Base-by-base conservation (phyloP, 495 filamentous ascomycete genomes). In the Geopyxis carbonaria region DNA sequence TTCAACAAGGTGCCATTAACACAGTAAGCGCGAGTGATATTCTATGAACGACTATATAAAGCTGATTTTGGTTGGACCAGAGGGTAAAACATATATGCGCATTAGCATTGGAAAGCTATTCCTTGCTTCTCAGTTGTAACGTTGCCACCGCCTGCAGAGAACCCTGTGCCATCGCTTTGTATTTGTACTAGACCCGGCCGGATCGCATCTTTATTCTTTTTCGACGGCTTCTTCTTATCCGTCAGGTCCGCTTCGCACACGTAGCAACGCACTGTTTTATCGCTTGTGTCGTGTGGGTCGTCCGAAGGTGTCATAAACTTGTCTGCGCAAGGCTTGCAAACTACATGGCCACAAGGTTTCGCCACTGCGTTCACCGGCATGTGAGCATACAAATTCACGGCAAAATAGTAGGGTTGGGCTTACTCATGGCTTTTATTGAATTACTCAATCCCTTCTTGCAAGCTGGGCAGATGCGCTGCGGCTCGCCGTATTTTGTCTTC, bases 281-380 rank as follows among this genome's bases (percentile, higher is more conserved):
- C 31, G 5, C 22, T 40, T 5, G 59, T 61, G 29, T 70, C 67
- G 48, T 86, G 81, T 2, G 81, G 76, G 54, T 86, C 76, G 2
- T 64, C 59, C 19, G 67, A 61, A 0, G 73, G 68, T 15, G 64
- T 72, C 73, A 95, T 81, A 58, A 97, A 93, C 51, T 89, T 82
- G 30, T 72, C 70, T 2, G 83, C 79, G 52, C 89, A 97, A 13
- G 73, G 81, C 44, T 79, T 76, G 60, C 89, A 97, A 5, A 94
- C 64, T 2, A 95, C 83, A 50, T 97, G 89, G 0, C 89, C 89
- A 53, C 89, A 97, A 0, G 86, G 85, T 58, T 85, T 89, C 2
- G 84, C 80, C 8, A 97, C 68, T 67, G 15, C 32, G n/a, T n/a
- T n/a, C n/a, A n/a, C n/a, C n/a, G n/a, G n/a, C 19, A 5, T 13